Evolutionary conservation across 495 filamentous ascomycete species (phyloP), one percentile per base, ranked within the genome.

Genomic region (Podospora tetraspora): DNA sequence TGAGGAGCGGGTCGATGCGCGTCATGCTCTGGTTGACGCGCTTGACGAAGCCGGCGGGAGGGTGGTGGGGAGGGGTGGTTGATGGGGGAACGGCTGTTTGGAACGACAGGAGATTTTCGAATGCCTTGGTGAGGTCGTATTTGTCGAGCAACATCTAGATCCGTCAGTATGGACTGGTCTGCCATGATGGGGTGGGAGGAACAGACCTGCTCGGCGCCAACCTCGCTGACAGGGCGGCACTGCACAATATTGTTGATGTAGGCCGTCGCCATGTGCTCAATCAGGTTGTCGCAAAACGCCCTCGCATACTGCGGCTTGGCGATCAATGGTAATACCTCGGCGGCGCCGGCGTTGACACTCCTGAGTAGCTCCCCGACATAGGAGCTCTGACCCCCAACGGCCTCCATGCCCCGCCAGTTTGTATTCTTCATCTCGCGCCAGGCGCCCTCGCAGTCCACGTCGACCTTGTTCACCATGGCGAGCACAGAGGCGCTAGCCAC

Each of bases 401-500:
- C 89, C 71, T 98, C 96, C 81, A 99, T 90, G 69, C 91, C 92
- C 74, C 89, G 90, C 95, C 95, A 99, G n/a, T 93, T 90, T 0
- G 89, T 95, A 74, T 97, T 96, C 67, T 91, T 90, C 95, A 99
- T 98, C 82, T 98, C 96, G 64, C 94, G 88, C 94, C 94, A 98
- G 13, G 88, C 88, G 3, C 91, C 87, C 69, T 97, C 95, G 70
- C 92, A 88, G 25, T 90, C 89, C 8, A 90, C 67, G 71, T 97
- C 93, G 11, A 96, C 90, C 72, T 88, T 90, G 65, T 90, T 87
- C 1, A 97, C 93, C 62, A 99, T 86, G 5, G 89, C 86, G 43
- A 92, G 85, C 11, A 98, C 89, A 10, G 92, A 92, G 22, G 94
- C 91, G 73, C 90, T 93, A 3, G 93, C 94, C 63, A 98, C 93